Evolutionary conservation across 2,329 filamentous ascomycete genomes (phyloP).

Genomic region (Chaetomiaceae sp.): DNA sequence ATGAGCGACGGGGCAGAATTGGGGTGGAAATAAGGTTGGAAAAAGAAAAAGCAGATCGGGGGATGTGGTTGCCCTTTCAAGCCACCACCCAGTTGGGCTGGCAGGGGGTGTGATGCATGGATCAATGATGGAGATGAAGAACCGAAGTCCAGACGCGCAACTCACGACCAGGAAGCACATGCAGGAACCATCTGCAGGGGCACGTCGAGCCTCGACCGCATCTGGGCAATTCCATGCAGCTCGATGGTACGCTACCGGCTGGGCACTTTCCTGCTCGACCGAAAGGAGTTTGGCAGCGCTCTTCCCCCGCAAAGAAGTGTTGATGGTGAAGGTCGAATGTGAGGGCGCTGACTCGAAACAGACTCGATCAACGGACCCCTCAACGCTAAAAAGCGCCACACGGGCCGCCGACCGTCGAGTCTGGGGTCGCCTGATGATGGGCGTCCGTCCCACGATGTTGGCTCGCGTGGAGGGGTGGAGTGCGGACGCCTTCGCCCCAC

Average conservation of each 20-base stretch:
- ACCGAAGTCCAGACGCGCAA: background rate
- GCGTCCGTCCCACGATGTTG: background rate
- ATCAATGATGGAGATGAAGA: background rate
- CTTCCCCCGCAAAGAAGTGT: background rate
- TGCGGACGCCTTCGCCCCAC: background rate
- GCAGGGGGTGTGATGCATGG: background rate
- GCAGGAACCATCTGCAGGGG: no score
- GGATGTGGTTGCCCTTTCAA: conserved; percentile 5
- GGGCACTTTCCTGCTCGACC: no score
- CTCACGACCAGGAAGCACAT: no score
- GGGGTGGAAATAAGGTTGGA: conserved; percentile 14
- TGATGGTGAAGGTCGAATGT: no score
- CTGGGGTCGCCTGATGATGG: conserved; percentile 2
- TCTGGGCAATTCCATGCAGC: no score
- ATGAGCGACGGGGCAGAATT: conserved; percentile 3
- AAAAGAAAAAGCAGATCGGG: conserved; percentile 2
- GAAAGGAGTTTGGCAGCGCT: background rate
- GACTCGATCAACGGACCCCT: conserved; percentile 9
- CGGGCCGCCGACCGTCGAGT: conserved; percentile 7
- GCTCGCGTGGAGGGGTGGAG: background rate
- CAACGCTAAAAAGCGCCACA: conserved; percentile 16
- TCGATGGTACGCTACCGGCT: no score
- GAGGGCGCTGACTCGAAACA: background rate
- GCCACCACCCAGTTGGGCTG: background rate
- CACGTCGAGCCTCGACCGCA: no score